phyloP scores from a whole-genome alignment of 768 basidiomycete genomes.

The Russula dissimulans region DNA sequence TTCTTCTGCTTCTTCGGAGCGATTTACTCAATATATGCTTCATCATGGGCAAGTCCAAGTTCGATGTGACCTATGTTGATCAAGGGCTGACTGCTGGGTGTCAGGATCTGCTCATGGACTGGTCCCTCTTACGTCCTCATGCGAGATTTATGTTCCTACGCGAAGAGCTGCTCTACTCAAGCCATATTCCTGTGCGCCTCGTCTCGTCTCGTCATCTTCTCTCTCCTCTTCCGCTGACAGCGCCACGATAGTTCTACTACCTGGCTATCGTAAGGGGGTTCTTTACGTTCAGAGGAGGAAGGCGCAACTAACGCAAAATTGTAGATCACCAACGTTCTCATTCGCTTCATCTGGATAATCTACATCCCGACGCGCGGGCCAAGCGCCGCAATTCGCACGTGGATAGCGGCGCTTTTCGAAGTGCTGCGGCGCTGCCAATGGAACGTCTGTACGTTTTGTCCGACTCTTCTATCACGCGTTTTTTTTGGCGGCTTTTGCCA shows the following conservation, averaged over 20 bases:
- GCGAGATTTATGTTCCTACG: conserved; percentile 56
- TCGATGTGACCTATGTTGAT: not conserved
- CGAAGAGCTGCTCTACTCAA: conserved; percentile 62
- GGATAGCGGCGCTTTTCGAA: conserved; percentile 64
- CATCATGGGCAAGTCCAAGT: conserved; percentile 60
- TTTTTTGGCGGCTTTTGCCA: not conserved
- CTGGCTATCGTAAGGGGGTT: conserved; percentile 52
- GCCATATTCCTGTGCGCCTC: conserved; percentile 44
- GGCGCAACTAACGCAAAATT: not conserved
- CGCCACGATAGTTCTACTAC: conserved; percentile 53
- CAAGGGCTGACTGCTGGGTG: not conserved
- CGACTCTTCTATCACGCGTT: not conserved
- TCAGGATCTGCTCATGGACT: conserved; percentile 85
- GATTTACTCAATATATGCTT: conserved; percentile 60
- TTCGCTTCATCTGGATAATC: conserved; percentile 78
- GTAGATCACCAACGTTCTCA: conserved; percentile 58
- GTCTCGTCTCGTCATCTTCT: not conserved
- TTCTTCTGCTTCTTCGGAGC: conserved; percentile 60
- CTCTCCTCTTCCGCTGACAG: not conserved
- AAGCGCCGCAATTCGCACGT: conserved; percentile 46
- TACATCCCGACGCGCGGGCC: conserved; percentile 54
- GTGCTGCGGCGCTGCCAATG: conserved; percentile 77
- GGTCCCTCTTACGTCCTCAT: conserved; percentile 67
- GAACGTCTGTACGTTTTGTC: conserved; percentile 72
- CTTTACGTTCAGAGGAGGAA: not conserved